Percentiles rank a stretch among this genome's conserved stretches.
Conservation (phyloP, 495 filamentous ascomycete genomes). For the Penicillium cataractarum region DNA sequence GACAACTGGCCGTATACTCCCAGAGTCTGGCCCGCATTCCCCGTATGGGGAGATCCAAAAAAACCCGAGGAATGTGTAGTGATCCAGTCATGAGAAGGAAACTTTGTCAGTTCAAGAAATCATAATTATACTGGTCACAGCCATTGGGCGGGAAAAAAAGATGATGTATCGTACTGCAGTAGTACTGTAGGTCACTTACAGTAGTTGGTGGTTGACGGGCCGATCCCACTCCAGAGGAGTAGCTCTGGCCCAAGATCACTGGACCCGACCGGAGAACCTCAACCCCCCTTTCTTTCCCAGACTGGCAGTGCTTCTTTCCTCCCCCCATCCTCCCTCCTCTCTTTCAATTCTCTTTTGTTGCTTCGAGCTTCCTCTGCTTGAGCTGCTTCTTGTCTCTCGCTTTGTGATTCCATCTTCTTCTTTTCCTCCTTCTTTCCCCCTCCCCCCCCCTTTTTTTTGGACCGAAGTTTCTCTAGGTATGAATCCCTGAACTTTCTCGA, state of each 20-base stretch:
- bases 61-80: constrained; percentile 13
- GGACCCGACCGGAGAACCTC: constrained; percentile 25
- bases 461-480: constrained; percentile 26
- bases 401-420: constrained; percentile 16
- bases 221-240: constrained; percentile 31
- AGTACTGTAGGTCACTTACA: no score
- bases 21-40: constrained; percentile 5
- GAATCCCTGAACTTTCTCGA: constrained; percentile 18
- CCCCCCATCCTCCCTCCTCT: constrained; percentile 16
- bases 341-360: constrained; percentile 29
- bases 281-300: constrained; percentile 39
- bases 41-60: not conserved
- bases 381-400: constrained; percentile 22
- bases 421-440: constrained; percentile 8
- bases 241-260: constrained; percentile 24
- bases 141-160: not conserved
- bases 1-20: constrained; percentile 13
- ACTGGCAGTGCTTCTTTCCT: constrained; percentile 24
- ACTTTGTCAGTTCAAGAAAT: not conserved
- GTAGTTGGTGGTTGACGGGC: constrained; percentile 8
- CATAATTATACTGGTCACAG: not conserved
- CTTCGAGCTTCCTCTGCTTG: constrained; percentile 14
- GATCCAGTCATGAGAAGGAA: not conserved
- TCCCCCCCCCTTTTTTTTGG: constrained; percentile 16
- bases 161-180: constrained; percentile 10